Conservation (phyloP, 768 basidiomycete genomes). For the Megacollybia marginata region DNA sequence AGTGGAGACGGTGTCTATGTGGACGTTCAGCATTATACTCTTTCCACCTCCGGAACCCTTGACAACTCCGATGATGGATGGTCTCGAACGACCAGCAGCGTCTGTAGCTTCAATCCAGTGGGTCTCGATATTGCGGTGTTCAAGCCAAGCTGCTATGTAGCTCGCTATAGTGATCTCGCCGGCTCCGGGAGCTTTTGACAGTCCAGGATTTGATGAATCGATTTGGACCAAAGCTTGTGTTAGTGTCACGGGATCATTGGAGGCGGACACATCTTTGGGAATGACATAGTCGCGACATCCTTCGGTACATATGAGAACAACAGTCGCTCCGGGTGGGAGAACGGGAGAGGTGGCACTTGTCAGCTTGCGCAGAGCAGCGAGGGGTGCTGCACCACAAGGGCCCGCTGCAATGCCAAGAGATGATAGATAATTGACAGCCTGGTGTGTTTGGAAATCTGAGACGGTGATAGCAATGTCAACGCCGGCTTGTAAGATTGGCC, state of each 20-base stretch:
- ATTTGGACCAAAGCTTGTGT: background rate
- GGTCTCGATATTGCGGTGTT: background rate
- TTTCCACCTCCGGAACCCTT: background rate
- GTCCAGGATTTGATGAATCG: background rate
- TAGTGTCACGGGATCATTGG: background rate
- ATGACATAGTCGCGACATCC: background rate
- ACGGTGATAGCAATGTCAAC: slow-evolving; percentile 1
- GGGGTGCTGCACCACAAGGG: background rate
- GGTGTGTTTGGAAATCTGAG: slow-evolving; percentile 2
- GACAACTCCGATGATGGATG: background rate
- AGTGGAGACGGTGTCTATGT: background rate
- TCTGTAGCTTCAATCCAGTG: background rate
- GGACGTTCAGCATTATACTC: background rate
- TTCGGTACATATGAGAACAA: background rate
- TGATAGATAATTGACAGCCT: background rate
- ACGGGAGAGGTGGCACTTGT: background rate
- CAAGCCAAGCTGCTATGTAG: background rate
- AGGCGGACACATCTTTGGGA: background rate
- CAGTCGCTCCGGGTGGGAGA: background rate
- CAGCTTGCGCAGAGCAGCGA: background rate
- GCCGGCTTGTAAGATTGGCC: slow-evolving; percentile 4
- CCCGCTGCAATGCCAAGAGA: background rate
- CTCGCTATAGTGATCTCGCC: background rate
- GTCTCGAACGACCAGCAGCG: background rate
- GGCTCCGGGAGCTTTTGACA: background rate